Base-by-base conservation (phyloP, 2,329 filamentous ascomycete genomes). In the Pseudopithomyces chartarum region DNA sequence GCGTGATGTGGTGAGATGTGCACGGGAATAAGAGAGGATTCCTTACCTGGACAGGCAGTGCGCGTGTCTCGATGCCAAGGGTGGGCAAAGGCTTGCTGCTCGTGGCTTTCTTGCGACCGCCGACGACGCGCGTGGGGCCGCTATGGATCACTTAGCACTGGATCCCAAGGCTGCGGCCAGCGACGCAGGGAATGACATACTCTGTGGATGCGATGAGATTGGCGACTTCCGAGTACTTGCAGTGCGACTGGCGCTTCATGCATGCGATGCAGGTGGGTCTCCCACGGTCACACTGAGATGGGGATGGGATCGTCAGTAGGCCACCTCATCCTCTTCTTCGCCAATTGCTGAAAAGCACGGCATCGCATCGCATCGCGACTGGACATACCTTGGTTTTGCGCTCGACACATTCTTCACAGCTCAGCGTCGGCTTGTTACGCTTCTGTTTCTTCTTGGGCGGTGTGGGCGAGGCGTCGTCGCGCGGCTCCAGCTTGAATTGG, bases 381-480 rank as follows among this genome's bases (percentile, higher is more conserved):
- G 39, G 32, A 54, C 83, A 63, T 72, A 89, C 89, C 82, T 91
- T 93, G 22, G 90, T 93, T 78, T 93, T 93, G 64, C 90, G 82
- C 76, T 92, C 89, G 20, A 93, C 90, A 69, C 90, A 94, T 72
- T 92, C 89, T 59, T 87, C 84, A 68, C 90, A 93, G 47, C 88
- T 91, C 60, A 93, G 72, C 1, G 90, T 93, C 3, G 90, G 90
- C 74, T 94, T 94, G 77, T 94, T 94, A 46, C 90, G 85, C 79
- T 90, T 92, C 78, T 93, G 90, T 77, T 90, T 91, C 79, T 90
- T 90, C 73, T 79, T 83, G 11, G 78, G 70, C n/a, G 79, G 82
- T 49, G 46, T 57, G 17, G 42, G 39, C 33, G 50, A 33, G 7
- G 47, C 52, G 48, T 51, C 63, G 17, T 58, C 62, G 29, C 55